These are phyloP conservation scores for Rhizophagus clarus DNA, from an alignment of 192 early-diverging fungal genomes.

Conservation along the genomic window DNA sequence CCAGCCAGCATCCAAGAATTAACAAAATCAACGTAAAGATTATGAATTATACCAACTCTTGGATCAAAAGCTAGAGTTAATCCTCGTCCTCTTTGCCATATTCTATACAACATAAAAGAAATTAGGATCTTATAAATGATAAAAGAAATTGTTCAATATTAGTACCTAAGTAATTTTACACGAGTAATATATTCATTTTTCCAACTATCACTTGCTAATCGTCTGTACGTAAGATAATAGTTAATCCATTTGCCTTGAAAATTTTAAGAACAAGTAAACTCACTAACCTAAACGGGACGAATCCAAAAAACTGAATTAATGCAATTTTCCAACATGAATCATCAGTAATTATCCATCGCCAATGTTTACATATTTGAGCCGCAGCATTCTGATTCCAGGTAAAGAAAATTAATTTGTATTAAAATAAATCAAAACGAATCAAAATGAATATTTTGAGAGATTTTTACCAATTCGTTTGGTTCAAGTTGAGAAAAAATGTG, in stretches of 20 bases:
- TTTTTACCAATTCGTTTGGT: background rate
- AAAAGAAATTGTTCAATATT: background rate
- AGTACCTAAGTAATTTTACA: conserved; percentile 40
- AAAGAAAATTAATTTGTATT: background rate
- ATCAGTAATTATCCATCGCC: conserved; percentile 7
- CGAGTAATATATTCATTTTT: conserved; percentile 46
- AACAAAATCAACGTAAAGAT: conserved; percentile 49
- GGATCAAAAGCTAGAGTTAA: conserved; percentile 48
- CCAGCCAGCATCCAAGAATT: conserved; percentile 53
- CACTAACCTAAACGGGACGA: conserved; percentile 2
- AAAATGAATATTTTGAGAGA: background rate
- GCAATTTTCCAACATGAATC: conserved; percentile 14
- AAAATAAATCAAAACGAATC: background rate
- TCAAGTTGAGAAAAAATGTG: conserved; percentile 10
- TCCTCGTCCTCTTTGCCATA: conserved; percentile 45
- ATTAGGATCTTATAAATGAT: background rate
- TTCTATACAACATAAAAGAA: conserved; percentile 27
- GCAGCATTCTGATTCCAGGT: background rate
- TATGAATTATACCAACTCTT: conserved; percentile 50
- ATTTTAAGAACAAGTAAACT: background rate
- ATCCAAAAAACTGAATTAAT: conserved; percentile 18
- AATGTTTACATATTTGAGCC: conserved; percentile 13
- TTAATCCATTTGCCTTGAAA: background rate
- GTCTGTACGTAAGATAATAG: background rate
- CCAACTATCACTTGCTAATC: conserved; percentile 39